Evolutionary conservation across 2,329 filamentous ascomycete species (phyloP).

Genomic region (Didymella pinodella): DNA sequence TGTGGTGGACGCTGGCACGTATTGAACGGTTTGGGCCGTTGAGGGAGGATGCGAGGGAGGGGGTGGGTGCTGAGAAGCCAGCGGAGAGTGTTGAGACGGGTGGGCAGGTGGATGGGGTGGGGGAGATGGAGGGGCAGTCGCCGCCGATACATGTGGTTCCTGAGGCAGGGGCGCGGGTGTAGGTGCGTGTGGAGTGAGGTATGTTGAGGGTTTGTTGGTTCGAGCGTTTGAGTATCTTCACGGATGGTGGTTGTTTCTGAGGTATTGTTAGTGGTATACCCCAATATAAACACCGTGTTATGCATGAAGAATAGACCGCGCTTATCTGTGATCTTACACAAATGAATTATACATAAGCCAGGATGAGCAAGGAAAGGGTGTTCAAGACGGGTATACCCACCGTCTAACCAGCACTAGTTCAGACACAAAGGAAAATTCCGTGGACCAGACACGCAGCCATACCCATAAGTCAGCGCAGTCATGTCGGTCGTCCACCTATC

Average conservation of each 20-base stretch:
- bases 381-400: constrained; percentile 15
- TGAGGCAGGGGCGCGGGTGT: constrained; percentile 9
- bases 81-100: constrained; percentile 6
- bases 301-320: not conserved
- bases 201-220: not conserved
- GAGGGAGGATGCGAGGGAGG: constrained; percentile 47
- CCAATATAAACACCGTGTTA: constrained; percentile 11
- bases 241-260: not conserved
- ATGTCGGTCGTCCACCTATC: constrained; percentile 7
- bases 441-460: constrained; percentile 1
- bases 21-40: constrained; percentile 52
- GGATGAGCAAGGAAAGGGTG: not conserved
- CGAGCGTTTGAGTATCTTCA: not conserved
- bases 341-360: not conserved
- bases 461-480: constrained; percentile 1
- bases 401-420: constrained; percentile 10
- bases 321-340: not conserved
- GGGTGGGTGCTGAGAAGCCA: constrained; percentile 19
- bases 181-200: not conserved
- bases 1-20: constrained; percentile 52
- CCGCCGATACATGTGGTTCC: constrained; percentile 1
- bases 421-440: constrained; percentile 3
- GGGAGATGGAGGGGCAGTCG: constrained; percentile 3
- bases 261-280: constrained; percentile 19
- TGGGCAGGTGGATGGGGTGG: not conserved